Conservation (phyloP, 2,329 filamentous ascomycete species). For the Didymella lethalis region DNA sequence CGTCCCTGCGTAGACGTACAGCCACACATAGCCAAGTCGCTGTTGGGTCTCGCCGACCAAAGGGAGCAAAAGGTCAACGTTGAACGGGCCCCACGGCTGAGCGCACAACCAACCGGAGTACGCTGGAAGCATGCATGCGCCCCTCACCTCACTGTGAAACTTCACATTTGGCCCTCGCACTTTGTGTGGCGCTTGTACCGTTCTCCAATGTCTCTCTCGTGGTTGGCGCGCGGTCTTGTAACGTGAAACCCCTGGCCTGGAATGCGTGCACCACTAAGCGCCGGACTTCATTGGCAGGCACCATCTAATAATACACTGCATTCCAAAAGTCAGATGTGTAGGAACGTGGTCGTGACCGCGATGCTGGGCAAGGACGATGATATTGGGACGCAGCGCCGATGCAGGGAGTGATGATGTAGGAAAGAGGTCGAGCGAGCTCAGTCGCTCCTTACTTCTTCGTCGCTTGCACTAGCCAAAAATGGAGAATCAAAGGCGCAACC, state of each 20-base stretch:
- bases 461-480: background rate
- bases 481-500: slow-evolving; percentile 2
- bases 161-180: background rate
- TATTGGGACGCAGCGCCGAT: slow-evolving; percentile 11
- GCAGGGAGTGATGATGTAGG: slow-evolving; percentile 11
- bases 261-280: slow-evolving; percentile 9
- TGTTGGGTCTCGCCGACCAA: background rate
- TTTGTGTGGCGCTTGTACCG: background rate
- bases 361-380: background rate
- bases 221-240: slow-evolving; percentile 7
- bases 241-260: slow-evolving; percentile 10
- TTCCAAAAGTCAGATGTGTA: background rate
- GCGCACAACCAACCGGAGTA: background rate
- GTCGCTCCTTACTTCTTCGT: slow-evolving; percentile 3
- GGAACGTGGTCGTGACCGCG: slow-evolving; percentile 14
- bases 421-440: slow-evolving; percentile 4
- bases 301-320: background rate
- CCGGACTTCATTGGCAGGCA: slow-evolving; percentile 2
- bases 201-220: slow-evolving; percentile 5
- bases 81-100: background rate
- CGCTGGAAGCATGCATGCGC: background rate
- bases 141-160: slow-evolving; percentile 15
- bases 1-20: slow-evolving; percentile 4
- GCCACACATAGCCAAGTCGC: slow-evolving; percentile 1
- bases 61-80: background rate